A percentile compares a stretch with the other conserved stretches of the same genome.
These are phyloP conservation scores for Acacia melanoxylon DNA, from an alignment of 306 rosid genomes.

Conservation along the genomic window DNA sequence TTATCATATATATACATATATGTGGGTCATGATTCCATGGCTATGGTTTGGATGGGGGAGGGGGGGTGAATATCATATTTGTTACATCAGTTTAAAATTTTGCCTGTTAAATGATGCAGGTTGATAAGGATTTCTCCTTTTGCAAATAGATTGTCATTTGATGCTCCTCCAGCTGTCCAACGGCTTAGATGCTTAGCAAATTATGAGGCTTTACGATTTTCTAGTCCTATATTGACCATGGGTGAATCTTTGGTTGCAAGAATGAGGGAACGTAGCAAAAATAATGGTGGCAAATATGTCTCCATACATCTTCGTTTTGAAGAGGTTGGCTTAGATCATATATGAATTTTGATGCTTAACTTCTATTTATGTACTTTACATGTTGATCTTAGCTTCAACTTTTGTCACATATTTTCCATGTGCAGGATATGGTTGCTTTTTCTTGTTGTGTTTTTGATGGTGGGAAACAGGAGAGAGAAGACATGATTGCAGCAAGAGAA, in stretches of 20 bases:
- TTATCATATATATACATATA: background rate
- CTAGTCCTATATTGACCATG: conserved; percentile 61
- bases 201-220: conserved; percentile 79
- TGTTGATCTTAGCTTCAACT: conserved; percentile 30
- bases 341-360: conserved; percentile 4
- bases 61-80: background rate
- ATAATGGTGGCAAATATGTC: conserved; percentile 83
- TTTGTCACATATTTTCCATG: conserved; percentile 24
- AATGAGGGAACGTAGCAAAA: conserved; percentile 84
- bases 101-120: conserved; percentile 45
- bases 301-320: conserved; percentile 98
- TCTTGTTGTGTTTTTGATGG: conserved; percentile 96
- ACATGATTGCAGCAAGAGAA: conserved; percentile 95
- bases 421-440: conserved; percentile 99
- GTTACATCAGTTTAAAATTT: background rate
- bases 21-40: background rate
- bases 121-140: conserved; percentile 95
- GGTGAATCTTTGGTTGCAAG: conserved; percentile 83
- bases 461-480: conserved; percentile 72
- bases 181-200: conserved; percentile 93
- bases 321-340: conserved; percentile 65
- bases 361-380: conserved; percentile 10
- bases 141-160: conserved; percentile 92
- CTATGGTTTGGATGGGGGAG: background rate
- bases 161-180: conserved; percentile 93